phyloP scores from a whole-genome alignment of 2,329 filamentous ascomycete genomes.

The Chaetomium olivaceum region DNA sequence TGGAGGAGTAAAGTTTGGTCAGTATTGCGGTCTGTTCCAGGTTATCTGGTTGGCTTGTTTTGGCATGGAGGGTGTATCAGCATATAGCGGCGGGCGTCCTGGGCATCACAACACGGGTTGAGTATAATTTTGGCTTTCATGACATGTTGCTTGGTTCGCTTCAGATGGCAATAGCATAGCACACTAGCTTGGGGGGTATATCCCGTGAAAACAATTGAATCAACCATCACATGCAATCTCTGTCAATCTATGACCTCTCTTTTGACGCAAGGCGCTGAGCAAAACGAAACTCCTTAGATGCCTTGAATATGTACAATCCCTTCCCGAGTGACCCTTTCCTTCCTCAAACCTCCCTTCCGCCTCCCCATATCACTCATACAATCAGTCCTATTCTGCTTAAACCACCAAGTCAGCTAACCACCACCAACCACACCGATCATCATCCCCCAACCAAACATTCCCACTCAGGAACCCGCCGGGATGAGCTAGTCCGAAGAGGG shows the following conservation, averaged over 20 bases:
- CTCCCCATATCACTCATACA: background rate
- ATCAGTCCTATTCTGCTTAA: background rate
- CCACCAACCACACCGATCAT: background rate
- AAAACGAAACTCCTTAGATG: background rate
- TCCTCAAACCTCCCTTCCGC: background rate
- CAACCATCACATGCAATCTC: slow-evolving; percentile 7
- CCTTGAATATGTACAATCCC: background rate
- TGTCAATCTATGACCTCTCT: slow-evolving; percentile 1
- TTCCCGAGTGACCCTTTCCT: background rate
- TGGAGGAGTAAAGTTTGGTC: background rate
- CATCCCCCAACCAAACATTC: background rate
- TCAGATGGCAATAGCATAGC: background rate
- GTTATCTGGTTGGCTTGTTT: background rate
- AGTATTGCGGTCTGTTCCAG: background rate
- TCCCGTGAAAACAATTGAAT: background rate
- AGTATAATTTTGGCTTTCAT: background rate
- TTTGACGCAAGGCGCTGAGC: background rate
- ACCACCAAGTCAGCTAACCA: background rate
- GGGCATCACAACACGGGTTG: background rate
- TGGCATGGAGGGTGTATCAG: background rate
- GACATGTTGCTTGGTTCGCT: background rate
- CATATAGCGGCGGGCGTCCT: background rate
- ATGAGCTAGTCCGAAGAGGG: too few species aligned
- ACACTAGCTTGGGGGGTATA: background rate
- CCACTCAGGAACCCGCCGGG: background rate